phyloP scores from a whole-genome alignment of 352 stramenopile genomes.

The Phytopythium delawarense region DNA sequence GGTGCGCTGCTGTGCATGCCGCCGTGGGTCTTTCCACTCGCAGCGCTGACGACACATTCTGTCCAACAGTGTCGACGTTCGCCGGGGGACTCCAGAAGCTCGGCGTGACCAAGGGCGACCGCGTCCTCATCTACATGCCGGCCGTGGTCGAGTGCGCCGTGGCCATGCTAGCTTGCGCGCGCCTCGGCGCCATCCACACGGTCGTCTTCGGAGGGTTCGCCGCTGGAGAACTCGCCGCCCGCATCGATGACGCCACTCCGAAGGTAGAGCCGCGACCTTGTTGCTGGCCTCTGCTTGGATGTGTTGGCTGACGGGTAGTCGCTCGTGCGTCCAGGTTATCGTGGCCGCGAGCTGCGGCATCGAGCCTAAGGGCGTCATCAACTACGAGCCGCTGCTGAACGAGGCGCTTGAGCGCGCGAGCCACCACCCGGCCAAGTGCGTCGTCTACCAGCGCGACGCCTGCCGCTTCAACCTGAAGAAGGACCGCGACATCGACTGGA shows the following conservation, averaged over 20 bases:
- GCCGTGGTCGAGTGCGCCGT: constrained; percentile 95
- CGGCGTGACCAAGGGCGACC: constrained; percentile 81
- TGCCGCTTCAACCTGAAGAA: constrained; percentile 41
- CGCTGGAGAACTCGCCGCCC: constrained; percentile 68
- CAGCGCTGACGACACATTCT: neutral
- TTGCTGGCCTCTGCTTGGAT: neutral
- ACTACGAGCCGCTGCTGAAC: constrained; percentile 77
- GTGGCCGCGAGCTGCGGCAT: constrained; percentile 60
- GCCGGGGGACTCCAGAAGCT: constrained; percentile 51
- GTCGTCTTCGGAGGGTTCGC: constrained; percentile 91
- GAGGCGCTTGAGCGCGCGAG: constrained; percentile 56
- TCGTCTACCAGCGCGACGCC: constrained; percentile 65
- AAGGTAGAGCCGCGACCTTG: constrained; percentile 26
- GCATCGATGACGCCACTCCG: constrained; percentile 77
- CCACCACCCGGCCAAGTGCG: constrained; percentile 34
- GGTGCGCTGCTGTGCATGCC: constrained; percentile 10
- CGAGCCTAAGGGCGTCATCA: constrained; percentile 57
- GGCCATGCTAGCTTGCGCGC: constrained; percentile 96
- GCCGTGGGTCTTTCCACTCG: too few relatives aligned
- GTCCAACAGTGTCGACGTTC: constrained; percentile 42
- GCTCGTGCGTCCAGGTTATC: constrained; percentile 18
- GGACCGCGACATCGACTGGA: constrained; percentile 47
- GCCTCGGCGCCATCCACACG: constrained; percentile 93
- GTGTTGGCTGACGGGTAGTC: neutral
- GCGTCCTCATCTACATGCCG: constrained; percentile 97